These are phyloP conservation scores for Debaryomyces castellii DNA, from an alignment of 805 yeast species.

Conservation along the genomic window DNA sequence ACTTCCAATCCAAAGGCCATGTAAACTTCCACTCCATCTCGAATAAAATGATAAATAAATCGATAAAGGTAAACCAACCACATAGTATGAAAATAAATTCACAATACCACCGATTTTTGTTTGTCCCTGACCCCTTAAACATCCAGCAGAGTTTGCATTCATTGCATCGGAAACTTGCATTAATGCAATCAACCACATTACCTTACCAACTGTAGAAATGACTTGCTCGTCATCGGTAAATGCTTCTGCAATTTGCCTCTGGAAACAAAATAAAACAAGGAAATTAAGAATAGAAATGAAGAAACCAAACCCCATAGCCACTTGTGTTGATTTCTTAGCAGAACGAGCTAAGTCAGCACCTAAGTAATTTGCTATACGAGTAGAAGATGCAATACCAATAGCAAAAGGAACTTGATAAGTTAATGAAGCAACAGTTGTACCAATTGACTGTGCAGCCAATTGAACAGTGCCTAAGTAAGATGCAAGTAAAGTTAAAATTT, in stretches of 20 bases:
- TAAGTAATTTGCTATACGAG: conserved; percentile 56
- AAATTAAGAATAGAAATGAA: conserved; percentile 33
- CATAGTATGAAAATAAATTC: conserved; percentile 56
- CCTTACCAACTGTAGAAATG: conserved; percentile 45
- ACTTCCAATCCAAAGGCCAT: conserved; percentile 67
- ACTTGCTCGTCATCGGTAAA: conserved; percentile 66
- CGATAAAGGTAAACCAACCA: conserved; percentile 63
- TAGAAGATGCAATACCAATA: conserved; percentile 56
- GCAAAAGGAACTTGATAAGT: conserved; percentile 60
- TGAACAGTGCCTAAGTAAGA: conserved; percentile 53
- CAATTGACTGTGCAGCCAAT: conserved; percentile 50
- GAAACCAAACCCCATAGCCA: conserved; percentile 37
- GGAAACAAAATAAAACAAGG: conserved; percentile 28
- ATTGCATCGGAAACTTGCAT: conserved; percentile 72
- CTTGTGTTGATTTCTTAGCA: conserved; percentile 36
- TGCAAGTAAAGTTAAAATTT: conserved; percentile 53
- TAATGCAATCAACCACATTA: conserved; percentile 62
- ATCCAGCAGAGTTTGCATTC: conserved; percentile 72
- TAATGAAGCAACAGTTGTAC: conserved; percentile 50
- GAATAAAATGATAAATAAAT: conserved; percentile 52
- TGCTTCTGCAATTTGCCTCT: conserved; percentile 34
- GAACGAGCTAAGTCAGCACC: conserved; percentile 44
- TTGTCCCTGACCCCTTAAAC: conserved; percentile 77
- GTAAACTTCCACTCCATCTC: conserved; percentile 44
- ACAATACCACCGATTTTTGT: conserved; percentile 63